Evolutionary conservation across 129 eudicot genomes (phyloP), one percentile per base, ranked within the genome.

Genomic region (Scalesia atractyloides): DNA sequence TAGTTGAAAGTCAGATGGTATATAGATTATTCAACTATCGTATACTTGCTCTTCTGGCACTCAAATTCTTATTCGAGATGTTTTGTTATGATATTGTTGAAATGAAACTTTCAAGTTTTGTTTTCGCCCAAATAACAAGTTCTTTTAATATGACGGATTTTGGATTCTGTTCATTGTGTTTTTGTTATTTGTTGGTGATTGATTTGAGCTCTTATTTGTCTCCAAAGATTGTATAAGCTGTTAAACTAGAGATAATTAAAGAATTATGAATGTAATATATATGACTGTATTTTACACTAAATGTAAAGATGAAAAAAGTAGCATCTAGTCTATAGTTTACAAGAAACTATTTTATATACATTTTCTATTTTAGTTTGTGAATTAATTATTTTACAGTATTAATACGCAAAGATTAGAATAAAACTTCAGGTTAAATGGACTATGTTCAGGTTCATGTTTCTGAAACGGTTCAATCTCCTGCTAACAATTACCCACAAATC

Each of bases 401-500:
- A 41, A 41, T 41, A 41, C 46, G 12, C 46, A 7, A 41, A 41
- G 10, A 41, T 7, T 41, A 9, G 10, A 41, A 41, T 6, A 6
- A 41, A 41, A 9, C 10, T 7, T 41, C 10, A 7, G 46, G 46
- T 41, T 41, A 41, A 41, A 41, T 41, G 46, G 46, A 41, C 2
- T 7, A 9, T 41, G 46, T 41, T 41, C 46, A 41, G 46, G 46
- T 41, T 41, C 46, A 41, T 41, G 46, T 41, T 8, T 36, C 52
- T 16, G 9, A 58, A 3, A 58, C 58, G 10, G 11, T n/a, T 60
- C 69, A 46, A 69, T 43, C 18, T 44, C 37, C 53, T 13, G 54
- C 58, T 39, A 69, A 61, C 70, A 24, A 68, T 68, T 61, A 69
- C 70, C 48, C 49, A 26, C 17, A 66, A 24, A 54, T 17, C n/a